Conservation (phyloP, 2,329 filamentous ascomycete species). For the Ramularia collo-cygni region DNA sequence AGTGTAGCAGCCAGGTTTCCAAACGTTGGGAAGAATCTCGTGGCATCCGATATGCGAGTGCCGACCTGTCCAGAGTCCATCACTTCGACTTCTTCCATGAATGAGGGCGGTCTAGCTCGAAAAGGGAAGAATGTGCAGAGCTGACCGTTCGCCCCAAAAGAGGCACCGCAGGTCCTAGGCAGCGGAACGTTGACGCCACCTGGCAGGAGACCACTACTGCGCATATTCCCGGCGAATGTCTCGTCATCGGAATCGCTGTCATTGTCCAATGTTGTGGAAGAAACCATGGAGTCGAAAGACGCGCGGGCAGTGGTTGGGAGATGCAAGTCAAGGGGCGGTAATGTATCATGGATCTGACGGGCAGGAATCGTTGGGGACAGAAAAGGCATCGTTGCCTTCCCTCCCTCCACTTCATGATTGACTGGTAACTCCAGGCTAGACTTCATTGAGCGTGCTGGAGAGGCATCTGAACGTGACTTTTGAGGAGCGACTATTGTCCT, state of each 20-base stretch:
- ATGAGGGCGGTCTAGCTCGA: conserved; percentile 41
- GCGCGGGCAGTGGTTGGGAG: conserved; percentile 53
- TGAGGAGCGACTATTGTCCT: no score
- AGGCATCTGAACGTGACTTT: conserved; percentile 1
- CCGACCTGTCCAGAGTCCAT: conserved; percentile 51
- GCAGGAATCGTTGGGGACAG: conserved; percentile 26
- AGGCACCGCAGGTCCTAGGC: conserved; percentile 51
- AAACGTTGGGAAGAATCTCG: conserved; percentile 25
- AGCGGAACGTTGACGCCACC: conserved; percentile 59
- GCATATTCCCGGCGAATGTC: conserved; percentile 49
- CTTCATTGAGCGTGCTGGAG: conserved; percentile 17
- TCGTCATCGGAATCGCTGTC: conserved; percentile 51
- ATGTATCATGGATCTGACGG: conserved; percentile 31
- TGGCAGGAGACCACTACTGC: conserved; percentile 48
- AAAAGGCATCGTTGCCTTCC: conserved; percentile 26
- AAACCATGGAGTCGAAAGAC: conserved; percentile 38
- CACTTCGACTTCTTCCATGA: conserved; percentile 9
- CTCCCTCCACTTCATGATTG: conserved; percentile 4
- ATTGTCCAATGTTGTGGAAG: conserved; percentile 25
- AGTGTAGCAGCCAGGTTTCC: conserved; percentile 19
- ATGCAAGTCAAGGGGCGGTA: conserved; percentile 40
- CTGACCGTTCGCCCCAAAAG: conserved; percentile 52
- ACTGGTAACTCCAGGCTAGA: conserved; percentile 26
- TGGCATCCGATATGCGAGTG: conserved; percentile 51
- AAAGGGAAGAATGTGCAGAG: conserved; percentile 53